Base-by-base conservation (phyloP, 2,329 filamentous ascomycete genomes). In the Fusarium sulawesiense region DNA sequence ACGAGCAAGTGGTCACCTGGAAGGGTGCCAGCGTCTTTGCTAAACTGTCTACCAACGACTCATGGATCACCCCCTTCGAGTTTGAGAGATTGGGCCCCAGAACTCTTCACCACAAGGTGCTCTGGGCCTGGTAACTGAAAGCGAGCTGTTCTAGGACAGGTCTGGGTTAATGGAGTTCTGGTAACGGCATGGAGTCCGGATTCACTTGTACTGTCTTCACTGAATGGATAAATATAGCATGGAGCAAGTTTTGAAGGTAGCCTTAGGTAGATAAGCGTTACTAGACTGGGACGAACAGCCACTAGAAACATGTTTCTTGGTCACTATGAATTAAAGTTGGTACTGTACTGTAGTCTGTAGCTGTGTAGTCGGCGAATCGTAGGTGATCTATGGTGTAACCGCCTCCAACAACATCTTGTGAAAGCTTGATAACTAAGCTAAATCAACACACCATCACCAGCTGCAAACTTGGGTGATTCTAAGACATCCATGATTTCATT, bases 21-120 rank as follows among this genome's bases (percentile, higher is more conserved):
- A 99, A 99, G 86, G 96, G 96, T 6, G 96, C 93, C 1, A 97
- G 94, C 78, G 94, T 99, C 18, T 99, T 98, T 84, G 94, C 93
- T 4, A 94, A 97, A 82, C 83, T 98, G 73, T 88, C 90, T 47
- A 94, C 93, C 18, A 98, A 98, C 81, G 96, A 99, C 79, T 96
- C 92, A 75, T 99, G 96, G 96, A 93, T 98, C 76, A 92, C 91
- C 16, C 88, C 89, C 48, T 85, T 91, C 75, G 95, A 98, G 84
- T 98, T 95, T 80, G 94, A 98, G 82, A 88, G 93, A 63, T 79
- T 98, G 56, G 95, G 94, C 5, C 87, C 89, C 64, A 88, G 96
- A 76, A 87, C 95, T 63, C 82, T 99, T 78, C 93, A 94, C 72
- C 93, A 96, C 80, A 97, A 97, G 85, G 87, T 90, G 57, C 81